phyloP scores from a whole-genome alignment of 257 asterid genomes.

The Eucommia ulmoides region DNA sequence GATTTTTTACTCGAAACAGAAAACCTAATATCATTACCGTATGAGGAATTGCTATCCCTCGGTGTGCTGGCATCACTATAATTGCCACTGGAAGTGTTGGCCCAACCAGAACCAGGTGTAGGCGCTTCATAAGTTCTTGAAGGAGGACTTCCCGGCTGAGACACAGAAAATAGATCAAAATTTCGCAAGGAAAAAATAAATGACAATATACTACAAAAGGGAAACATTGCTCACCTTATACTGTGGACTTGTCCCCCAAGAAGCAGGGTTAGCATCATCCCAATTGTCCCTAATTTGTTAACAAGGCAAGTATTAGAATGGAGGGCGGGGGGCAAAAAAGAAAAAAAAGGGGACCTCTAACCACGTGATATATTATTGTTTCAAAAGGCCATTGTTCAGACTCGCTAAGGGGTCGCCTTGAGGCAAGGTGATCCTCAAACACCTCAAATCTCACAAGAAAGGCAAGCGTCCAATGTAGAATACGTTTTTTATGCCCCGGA shows the following conservation, averaged over 20 bases:
- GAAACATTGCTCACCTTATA: slow-evolving; percentile 48
- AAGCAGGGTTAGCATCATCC: slow-evolving; percentile 96
- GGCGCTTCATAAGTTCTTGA: slow-evolving; percentile 93
- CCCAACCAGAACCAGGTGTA: slow-evolving; percentile 94
- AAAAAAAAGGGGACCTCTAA: no score
- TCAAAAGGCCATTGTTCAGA: no score
- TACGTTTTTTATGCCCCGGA: no score
- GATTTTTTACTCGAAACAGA: no score
- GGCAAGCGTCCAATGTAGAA: no score
- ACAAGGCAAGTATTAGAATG: no score
- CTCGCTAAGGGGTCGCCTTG: no score
- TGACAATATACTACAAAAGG: no score
- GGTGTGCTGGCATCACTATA: slow-evolving; percentile 84
- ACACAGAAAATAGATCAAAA: slow-evolving; percentile 3
- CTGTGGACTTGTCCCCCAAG: slow-evolving; percentile 97
- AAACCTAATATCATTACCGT: slow-evolving; percentile 32
- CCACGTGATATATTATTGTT: no score
- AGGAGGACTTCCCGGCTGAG: slow-evolving; percentile 86
- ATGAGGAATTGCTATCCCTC: slow-evolving; percentile 63
- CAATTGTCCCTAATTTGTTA: slow-evolving; percentile 75
- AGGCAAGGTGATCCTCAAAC: no score
- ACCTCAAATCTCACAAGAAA: no score
- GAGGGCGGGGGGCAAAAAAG: no score
- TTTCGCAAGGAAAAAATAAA: not conserved
- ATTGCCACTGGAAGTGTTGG: slow-evolving; percentile 41